Evolutionary conservation across 1,139 yeast species (phyloP).

Genomic region (Sugiyamaella japonica): DNA sequence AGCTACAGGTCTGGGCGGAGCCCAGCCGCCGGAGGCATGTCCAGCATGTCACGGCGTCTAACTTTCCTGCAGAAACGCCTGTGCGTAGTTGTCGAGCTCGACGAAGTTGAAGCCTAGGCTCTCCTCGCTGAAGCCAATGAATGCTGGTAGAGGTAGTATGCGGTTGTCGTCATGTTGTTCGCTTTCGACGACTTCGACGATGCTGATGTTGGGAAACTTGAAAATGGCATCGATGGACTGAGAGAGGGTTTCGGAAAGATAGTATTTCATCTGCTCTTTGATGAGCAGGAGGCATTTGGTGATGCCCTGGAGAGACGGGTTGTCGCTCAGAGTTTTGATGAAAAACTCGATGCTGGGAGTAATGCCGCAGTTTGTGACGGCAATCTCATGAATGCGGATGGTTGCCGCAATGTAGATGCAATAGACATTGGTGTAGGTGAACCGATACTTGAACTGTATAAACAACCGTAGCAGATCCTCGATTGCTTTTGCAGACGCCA

Average conservation of each 20-base stretch:
- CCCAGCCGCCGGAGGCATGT: too few relatives aligned
- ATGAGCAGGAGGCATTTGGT: constrained; percentile 13
- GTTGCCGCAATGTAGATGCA: constrained; percentile 20
- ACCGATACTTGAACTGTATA: constrained; percentile 13
- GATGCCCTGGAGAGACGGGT: constrained; percentile 16
- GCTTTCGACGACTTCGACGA: constrained; percentile 14
- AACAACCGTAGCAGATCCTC: constrained; percentile 18
- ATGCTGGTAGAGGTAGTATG: constrained; percentile 16
- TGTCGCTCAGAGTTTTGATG: constrained; percentile 13
- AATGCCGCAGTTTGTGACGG: constrained; percentile 12
- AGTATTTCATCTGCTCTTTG: constrained; percentile 15
- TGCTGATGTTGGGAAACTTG: constrained; percentile 14
- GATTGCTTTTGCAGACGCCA: constrained; percentile 19
- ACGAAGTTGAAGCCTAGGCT: constrained; percentile 14
- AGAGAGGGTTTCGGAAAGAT: constrained; percentile 10
- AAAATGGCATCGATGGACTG: constrained; percentile 15
- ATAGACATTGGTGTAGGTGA: constrained; percentile 15
- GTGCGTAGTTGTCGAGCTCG: constrained; percentile 18
- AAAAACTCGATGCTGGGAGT: constrained; percentile 20
- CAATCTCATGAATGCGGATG: constrained; percentile 19
- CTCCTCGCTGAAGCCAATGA: constrained; percentile 14
- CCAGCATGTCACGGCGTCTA: too few relatives aligned
- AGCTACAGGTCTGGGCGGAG: too few relatives aligned
- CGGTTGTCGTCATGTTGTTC: constrained; percentile 4
- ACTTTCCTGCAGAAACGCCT: constrained; percentile 9